These are phyloP conservation scores for Colletotrichum noveboracense DNA, from an alignment of 2,329 filamentous ascomycete genomes.

Conservation along the genomic window DNA sequence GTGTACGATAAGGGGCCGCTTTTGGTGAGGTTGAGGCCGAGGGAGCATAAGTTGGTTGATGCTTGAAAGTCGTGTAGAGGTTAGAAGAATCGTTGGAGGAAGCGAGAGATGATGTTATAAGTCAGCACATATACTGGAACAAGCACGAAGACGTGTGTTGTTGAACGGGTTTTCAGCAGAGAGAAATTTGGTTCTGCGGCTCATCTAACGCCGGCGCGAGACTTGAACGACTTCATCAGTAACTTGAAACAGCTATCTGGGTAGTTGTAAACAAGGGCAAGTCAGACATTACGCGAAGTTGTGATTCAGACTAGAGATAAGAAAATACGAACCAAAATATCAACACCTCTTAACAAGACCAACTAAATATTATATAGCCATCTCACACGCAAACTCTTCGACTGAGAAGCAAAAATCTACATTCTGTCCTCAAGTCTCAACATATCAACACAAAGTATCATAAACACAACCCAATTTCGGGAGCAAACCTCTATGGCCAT, in stretches of 20 bases:
- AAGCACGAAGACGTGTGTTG: background rate
- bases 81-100: accelerated
- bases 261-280: background rate
- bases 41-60: background rate
- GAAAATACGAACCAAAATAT: background rate
- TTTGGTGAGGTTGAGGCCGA: background rate
- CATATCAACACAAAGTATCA: accelerated
- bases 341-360: too few species aligned
- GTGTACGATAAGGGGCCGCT: background rate
- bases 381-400: background rate
- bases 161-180: background rate
- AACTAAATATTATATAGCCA: background rate
- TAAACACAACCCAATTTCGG: background rate
- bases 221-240: accelerated
- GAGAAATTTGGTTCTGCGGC: background rate
- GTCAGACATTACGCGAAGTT: accelerated
- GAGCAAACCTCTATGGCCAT: background rate
- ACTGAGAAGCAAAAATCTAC: too few species aligned
- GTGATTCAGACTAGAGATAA: background rate
- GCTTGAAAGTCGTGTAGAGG: background rate
- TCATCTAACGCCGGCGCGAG: background rate
- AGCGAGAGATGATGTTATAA: background rate
- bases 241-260: background rate
- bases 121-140: background rate
- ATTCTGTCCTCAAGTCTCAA: background rate